Conservation (phyloP, 805 yeast genomes). For the Ascoidea tarda region DNA sequence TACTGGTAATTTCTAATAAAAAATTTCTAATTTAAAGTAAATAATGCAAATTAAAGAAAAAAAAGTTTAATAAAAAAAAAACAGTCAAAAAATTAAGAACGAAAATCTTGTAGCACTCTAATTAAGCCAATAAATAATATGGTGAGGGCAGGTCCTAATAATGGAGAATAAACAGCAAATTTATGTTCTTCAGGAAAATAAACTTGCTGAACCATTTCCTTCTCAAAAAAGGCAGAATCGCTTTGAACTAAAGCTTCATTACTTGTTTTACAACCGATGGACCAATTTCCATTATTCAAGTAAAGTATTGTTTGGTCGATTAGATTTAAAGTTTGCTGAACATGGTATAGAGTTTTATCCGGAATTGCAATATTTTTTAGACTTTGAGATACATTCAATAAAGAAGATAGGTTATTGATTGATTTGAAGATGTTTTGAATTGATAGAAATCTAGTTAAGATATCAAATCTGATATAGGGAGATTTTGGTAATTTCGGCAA, state of each 20-base stretch:
- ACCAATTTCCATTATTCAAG: slow-evolving; percentile 20
- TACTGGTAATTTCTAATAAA: too few species aligned
- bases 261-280: slow-evolving; percentile 23
- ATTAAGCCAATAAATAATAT: slow-evolving; percentile 41
- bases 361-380: slow-evolving; percentile 80
- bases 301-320: slow-evolving; percentile 24
- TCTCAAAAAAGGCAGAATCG: slow-evolving; percentile 73
- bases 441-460: slow-evolving; percentile 44
- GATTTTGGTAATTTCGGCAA: slow-evolving; percentile 44
- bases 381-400: slow-evolving; percentile 52
- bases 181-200: slow-evolving; percentile 94
- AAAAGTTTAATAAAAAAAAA: too few species aligned
- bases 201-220: slow-evolving; percentile 89
- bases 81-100: too few species aligned
- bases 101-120: slow-evolving; percentile 26
- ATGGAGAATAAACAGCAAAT: slow-evolving; percentile 83
- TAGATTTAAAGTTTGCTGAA: slow-evolving; percentile 31
- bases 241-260: slow-evolving; percentile 48
- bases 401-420: slow-evolving; percentile 56
- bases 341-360: slow-evolving; percentile 45
- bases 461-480: slow-evolving; percentile 49
- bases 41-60: too few species aligned
- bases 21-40: too few species aligned
- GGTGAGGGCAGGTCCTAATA: slow-evolving; percentile 72
- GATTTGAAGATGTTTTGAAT: slow-evolving; percentile 46